phyloP scores from a whole-genome alignment of 192 early-diverging fungal genomes.

The Mortierella hygrophila region DNA sequence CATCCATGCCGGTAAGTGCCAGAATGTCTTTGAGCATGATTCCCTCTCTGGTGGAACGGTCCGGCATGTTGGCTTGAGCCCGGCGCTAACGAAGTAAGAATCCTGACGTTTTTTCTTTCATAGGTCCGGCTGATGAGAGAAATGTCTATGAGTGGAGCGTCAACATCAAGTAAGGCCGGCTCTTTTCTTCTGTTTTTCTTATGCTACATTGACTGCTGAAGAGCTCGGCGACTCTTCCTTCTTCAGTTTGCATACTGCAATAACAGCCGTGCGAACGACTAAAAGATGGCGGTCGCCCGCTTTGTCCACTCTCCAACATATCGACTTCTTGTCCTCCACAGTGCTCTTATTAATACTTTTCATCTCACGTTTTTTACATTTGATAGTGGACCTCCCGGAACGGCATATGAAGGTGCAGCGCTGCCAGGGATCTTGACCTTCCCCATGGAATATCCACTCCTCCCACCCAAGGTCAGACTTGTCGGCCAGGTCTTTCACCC shows the following conservation, averaged over 20 bases:
- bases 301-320: too few relatives aligned
- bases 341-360: background rate
- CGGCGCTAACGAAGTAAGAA: background rate
- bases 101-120: background rate
- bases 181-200: background rate
- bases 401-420: background rate
- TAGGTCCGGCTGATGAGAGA: background rate
- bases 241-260: too few relatives aligned
- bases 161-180: background rate
- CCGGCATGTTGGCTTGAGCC: background rate
- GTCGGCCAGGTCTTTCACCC: constrained; percentile 92
- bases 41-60: background rate
- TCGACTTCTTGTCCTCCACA: too few relatives aligned
- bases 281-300: too few relatives aligned
- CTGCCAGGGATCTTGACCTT: constrained; percentile 81
- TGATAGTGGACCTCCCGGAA: background rate
- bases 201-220: background rate
- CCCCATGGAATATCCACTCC: constrained; percentile 92
- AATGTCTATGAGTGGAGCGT: background rate
- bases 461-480: constrained; percentile 93
- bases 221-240: too few relatives aligned
- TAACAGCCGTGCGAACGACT: too few relatives aligned
- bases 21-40: too few relatives aligned
- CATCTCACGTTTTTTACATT: too few relatives aligned
- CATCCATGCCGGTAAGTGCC: background rate